These are phyloP conservation scores for Pseudodiploospora longispora DNA, from an alignment of 2,329 filamentous ascomycete genomes.

Conservation along the genomic window DNA sequence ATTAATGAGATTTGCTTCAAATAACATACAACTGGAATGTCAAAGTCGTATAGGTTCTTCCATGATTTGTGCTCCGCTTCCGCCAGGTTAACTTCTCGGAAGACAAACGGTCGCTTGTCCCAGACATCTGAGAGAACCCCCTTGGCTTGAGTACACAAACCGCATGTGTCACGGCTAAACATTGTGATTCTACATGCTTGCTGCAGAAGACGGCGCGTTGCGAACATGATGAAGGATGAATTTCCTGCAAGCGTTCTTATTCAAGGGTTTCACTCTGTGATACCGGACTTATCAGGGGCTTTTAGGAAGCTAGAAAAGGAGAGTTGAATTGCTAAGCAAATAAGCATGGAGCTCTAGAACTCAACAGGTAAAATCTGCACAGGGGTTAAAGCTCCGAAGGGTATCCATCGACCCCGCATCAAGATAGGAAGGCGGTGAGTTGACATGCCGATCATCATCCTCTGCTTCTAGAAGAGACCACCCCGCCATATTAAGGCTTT, in stretches of 20 bases:
- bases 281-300: too few relatives aligned
- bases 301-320: too few relatives aligned
- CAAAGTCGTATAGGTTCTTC: slow-evolving; percentile 71
- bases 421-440: slow-evolving; percentile 28
- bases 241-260: neutral
- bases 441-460: slow-evolving; percentile 17
- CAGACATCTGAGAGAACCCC: slow-evolving; percentile 60
- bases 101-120: slow-evolving; percentile 58
- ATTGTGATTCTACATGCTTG: slow-evolving; percentile 58
- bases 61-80: slow-evolving; percentile 53
- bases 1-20: neutral
- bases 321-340: neutral
- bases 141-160: slow-evolving; percentile 62
- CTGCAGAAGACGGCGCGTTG: slow-evolving; percentile 41
- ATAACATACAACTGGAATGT: slow-evolving; percentile 64
- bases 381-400: neutral
- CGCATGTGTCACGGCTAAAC: slow-evolving; percentile 65
- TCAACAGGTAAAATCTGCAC: neutral
- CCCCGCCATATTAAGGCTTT: slow-evolving; percentile 15
- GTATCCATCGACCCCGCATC: slow-evolving; percentile 19
- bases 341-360: neutral
- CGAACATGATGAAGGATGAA: slow-evolving; percentile 35
- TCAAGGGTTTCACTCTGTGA: neutral
- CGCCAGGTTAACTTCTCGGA: slow-evolving; percentile 63
- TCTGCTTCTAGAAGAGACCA: slow-evolving; percentile 35